phyloP scores from a whole-genome alignment of 306 rosid species.

The Gynostemma pentaphyllum region DNA sequence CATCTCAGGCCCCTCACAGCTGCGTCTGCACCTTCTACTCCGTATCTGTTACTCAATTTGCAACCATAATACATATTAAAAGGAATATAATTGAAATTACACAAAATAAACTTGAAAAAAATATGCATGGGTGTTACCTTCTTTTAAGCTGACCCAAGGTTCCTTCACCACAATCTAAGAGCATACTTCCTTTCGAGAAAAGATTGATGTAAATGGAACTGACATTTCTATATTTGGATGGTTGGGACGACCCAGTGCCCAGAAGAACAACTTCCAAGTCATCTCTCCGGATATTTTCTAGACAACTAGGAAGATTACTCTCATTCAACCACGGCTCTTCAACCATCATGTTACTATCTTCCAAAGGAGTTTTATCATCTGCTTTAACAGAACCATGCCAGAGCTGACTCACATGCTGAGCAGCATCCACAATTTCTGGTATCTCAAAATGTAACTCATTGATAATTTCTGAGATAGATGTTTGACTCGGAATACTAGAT shows the following conservation, averaged over 20 bases:
- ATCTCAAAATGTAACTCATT: slow-evolving; percentile 54
- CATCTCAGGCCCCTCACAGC: slow-evolving; percentile 58
- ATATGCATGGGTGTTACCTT: slow-evolving; percentile 33
- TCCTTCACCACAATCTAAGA: slow-evolving; percentile 95
- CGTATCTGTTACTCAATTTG: slow-evolving; percentile 52
- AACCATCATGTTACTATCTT: slow-evolving; percentile 24
- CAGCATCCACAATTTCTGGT: slow-evolving; percentile 74
- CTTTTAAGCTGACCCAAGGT: slow-evolving; percentile 89
- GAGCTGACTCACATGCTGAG: slow-evolving; percentile 48
- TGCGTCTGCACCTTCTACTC: slow-evolving; percentile 67
- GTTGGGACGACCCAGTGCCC: slow-evolving; percentile 97
- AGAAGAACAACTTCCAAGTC: slow-evolving; percentile 94
- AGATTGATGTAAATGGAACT: slow-evolving; percentile 77
- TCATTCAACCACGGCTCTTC: slow-evolving; percentile 79
- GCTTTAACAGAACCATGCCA: slow-evolving; percentile 33
- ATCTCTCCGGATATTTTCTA: slow-evolving; percentile 72
- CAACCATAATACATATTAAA: slow-evolving; percentile 7
- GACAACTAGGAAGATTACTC: slow-evolving; percentile 51
- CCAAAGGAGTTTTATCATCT: slow-evolving; percentile 22
- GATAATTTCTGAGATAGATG: slow-evolving; percentile 39
- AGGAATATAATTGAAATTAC: neutral
- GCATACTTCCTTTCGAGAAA: slow-evolving; percentile 69
- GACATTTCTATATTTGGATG: slow-evolving; percentile 90
- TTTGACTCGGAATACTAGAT: slow-evolving; percentile 48
- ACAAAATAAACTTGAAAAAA: slow-evolving; percentile 1